Evolutionary conservation across 148 eudicot species (phyloP), one percentile per base, ranked within the genome.

Genomic region (Amaranthus hypochondriacus): DNA sequence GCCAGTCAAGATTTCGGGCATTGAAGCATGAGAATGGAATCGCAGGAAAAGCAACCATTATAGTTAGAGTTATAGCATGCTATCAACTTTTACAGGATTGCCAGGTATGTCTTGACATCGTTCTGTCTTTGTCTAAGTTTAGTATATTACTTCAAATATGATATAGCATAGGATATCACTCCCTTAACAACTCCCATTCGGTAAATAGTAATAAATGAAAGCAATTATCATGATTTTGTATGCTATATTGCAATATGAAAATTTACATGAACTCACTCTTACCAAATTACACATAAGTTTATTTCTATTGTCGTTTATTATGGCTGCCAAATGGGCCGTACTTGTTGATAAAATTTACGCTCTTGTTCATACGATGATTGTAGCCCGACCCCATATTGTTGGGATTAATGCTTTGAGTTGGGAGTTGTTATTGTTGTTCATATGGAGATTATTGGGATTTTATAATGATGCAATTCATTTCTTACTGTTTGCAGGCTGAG

Each of bases 11-110:
- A 87, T 91, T 89, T 75, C 85, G 88, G 85, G 87, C 93, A 56
- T 83, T 85, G 83, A 91, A 87, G 78, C 96, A 91, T 79, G 89
- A 86, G 77, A 87, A 73, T 79, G 96, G 96, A 79, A 86, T 91
- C 57, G 88, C 93, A 52, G 96, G 96, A 78, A 86, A 84, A 84
- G 55, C 93, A 69, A 88, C 92, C 71, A 90, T 90, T 57, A 87
- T 87, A 80, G 93, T 91, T 87, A 91, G 88, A 89, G 87, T 89
- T 56, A 91, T 91, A 81, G 93, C 93, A 84, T 89, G 91, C 70
- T 91, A 87, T 82, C 96, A 91, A 89, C 91, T 87, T 76, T 75
- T 89, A 83, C 89, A 82, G 60, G 86, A 91, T 76, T 91, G 96
- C 87, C 93, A 91, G 93, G 96, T 91, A 72, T 7, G 77, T 84